These are phyloP conservation scores for Zostera marina DNA, from an alignment of 116 monocot genomes.

Conservation along the genomic window DNA sequence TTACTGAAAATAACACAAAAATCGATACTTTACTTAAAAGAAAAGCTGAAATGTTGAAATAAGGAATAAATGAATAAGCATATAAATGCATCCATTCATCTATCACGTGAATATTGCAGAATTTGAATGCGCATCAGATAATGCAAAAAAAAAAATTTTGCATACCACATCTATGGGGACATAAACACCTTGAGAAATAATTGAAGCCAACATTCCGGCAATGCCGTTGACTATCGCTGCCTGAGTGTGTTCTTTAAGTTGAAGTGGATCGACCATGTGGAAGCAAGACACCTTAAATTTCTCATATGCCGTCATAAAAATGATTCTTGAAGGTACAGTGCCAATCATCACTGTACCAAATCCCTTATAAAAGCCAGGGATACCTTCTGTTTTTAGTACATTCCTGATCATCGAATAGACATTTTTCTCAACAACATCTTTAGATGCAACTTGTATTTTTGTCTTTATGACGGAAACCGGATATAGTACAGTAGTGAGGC, in stretches of 20 bases:
- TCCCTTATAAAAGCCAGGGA: slow-evolving; percentile 83
- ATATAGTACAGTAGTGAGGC: slow-evolving; percentile 71
- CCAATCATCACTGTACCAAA: slow-evolving; percentile 96
- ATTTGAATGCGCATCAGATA: not conserved
- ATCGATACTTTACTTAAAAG: too few species aligned
- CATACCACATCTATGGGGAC: slow-evolving; percentile 98
- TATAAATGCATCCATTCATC: too few species aligned
- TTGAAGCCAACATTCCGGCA: slow-evolving; percentile 71
- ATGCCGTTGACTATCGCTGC: slow-evolving; percentile 91
- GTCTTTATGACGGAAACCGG: slow-evolving; percentile 93
- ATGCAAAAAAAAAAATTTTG: not conserved
- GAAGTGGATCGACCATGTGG: slow-evolving; percentile 56
- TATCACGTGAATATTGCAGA: too few species aligned
- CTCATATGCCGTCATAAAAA: slow-evolving; percentile 86
- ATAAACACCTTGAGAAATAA: slow-evolving; percentile 76
- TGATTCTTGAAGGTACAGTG: slow-evolving; percentile 80
- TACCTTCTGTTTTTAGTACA: slow-evolving; percentile 70
- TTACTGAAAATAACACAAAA: too few species aligned
- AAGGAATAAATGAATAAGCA: too few species aligned
- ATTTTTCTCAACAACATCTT: slow-evolving; percentile 54
- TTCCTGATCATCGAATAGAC: slow-evolving; percentile 56
- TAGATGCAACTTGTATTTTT: slow-evolving; percentile 89
- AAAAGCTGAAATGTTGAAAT: too few species aligned
- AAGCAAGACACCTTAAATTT: slow-evolving; percentile 62
- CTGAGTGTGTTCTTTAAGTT: slow-evolving; percentile 62